Evolutionary conservation across 163 green algal species (phyloP), one percentile per base, ranked within the genome.

Genomic region (Picocystis sp.): DNA sequence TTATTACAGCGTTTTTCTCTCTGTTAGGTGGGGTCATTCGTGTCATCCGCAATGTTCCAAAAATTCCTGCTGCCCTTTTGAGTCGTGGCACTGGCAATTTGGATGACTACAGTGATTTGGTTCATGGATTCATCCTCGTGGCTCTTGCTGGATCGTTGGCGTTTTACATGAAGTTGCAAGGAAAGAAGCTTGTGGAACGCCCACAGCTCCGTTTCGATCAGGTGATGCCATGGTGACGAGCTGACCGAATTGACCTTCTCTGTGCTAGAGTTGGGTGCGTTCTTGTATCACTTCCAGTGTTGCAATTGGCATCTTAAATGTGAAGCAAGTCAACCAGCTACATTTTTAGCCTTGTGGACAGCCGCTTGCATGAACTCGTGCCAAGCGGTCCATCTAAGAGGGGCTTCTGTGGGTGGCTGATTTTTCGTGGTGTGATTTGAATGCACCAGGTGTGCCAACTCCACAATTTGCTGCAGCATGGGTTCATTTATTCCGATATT

Each of bases 401-500:
- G n/a, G n/a, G 47, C 11, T 34, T 35, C 5, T 45, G 47, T 3
- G 11, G 38, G 24, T 54, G 24, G 47, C 3, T 22, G 47, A 35
- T 34, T 3, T 54, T 8, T 38, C 29, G 29, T 38, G 29, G 3
- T 24, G n/a, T 9, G 11, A 11, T 11, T 21, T 33, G n/a, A 33
- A 3, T 5, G 24, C 11, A 35, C 47, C 8, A 14, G n/a, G 3
- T 35, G 9, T 19, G 19, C 47, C 19, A 11, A 19, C 3, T 21
- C 47, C 47, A 33, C 38, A 19, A 19, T 54, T 8, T 34, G 9
- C 3, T 8, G 9, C 11, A 54, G 24, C 47, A 54, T 54, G 17
- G 38, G n/a, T 21, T 54, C 19, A 35, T 54, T 24, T 34, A 54
- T 54, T 34, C 24, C 34, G 11, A 34, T 34, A 24, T 73, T 73